phyloP scores from a whole-genome alignment of 345 rosid species.

The Brassica cretica region DNA sequence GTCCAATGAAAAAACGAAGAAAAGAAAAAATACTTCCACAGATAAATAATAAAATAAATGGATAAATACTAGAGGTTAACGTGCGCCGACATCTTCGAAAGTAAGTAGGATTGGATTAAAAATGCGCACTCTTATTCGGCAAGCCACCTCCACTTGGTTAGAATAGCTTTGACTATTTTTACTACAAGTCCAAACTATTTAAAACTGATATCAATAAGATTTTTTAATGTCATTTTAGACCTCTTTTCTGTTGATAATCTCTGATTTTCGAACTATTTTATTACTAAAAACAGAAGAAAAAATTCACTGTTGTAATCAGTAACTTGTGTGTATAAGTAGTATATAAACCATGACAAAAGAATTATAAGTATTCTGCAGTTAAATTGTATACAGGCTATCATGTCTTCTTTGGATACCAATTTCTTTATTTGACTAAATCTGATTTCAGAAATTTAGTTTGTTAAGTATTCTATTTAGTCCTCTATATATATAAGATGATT shows the following conservation, averaged over 20 bases:
- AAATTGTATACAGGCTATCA: conserved; percentile 25
- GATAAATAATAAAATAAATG: conserved; percentile 1
- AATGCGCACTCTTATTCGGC: conserved; percentile 66
- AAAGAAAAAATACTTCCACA: conserved; percentile 12
- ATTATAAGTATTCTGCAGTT: conserved; percentile 31
- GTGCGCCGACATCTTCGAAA: conserved; percentile 45
- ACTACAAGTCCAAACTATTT: background rate
- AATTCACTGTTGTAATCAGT: background rate
- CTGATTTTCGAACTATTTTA: background rate
- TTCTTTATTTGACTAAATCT: background rate
- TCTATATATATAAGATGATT: background rate
- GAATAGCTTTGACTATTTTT: conserved; percentile 33
- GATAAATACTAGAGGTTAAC: conserved; percentile 44
- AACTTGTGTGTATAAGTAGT: background rate
- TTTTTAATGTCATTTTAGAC: background rate
- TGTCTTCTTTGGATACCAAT: conserved; percentile 27
- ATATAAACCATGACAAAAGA: background rate
- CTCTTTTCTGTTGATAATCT: no score
- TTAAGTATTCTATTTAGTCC: background rate
- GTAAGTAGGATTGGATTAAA: conserved; percentile 61
- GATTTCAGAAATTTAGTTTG: background rate
- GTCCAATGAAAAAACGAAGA: background rate
- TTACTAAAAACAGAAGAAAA: background rate
- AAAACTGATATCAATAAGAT: background rate
- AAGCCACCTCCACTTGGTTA: conserved; percentile 54